Evolutionary conservation across 2,329 filamentous ascomycete species (phyloP).

Genomic region (Xylaria digitata): DNA sequence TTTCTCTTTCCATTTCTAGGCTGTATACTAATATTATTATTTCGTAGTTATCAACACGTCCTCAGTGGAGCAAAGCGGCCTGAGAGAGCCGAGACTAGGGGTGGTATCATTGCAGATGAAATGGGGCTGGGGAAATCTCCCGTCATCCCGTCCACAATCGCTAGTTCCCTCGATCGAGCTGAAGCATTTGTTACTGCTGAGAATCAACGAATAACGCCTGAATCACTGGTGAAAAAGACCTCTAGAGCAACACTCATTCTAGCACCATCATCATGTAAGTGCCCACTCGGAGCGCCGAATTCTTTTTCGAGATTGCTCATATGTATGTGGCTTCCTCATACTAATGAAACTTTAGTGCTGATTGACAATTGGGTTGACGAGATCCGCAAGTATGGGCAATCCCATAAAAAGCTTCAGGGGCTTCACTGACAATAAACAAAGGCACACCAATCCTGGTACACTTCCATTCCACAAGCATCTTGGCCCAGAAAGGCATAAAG

Average conservation of each 20-base stretch:
- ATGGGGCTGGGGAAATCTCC: slow-evolving; percentile 37
- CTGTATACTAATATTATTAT: not conserved
- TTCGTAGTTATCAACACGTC: slow-evolving; percentile 29
- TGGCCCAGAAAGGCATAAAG: slow-evolving; percentile 21
- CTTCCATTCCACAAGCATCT: slow-evolving; percentile 30
- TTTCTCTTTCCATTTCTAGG: not conserved
- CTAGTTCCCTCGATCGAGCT: slow-evolving; percentile 23
- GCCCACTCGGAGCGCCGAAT: too few species aligned
- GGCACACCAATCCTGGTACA: slow-evolving; percentile 26
- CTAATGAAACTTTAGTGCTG: slow-evolving; percentile 12
- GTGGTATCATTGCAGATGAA: slow-evolving; percentile 37
- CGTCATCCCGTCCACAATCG: slow-evolving; percentile 27
- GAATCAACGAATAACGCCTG: slow-evolving; percentile 5
- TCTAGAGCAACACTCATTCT: slow-evolving; percentile 31
- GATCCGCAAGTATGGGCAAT: slow-evolving; percentile 27
- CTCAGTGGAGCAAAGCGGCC: slow-evolving; percentile 27
- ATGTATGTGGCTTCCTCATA: not conserved
- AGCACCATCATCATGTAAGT: slow-evolving; percentile 31
- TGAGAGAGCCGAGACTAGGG: slow-evolving; percentile 25
- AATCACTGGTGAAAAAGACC: not conserved
- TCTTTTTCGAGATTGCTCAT: too few species aligned
- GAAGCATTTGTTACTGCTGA: slow-evolving; percentile 15
- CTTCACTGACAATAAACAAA: slow-evolving; percentile 1
- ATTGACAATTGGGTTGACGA: slow-evolving; percentile 34
- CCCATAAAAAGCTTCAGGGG: not conserved